Evolutionary conservation across 2,329 filamentous ascomycete species (phyloP), one percentile per base, ranked within the genome.

Genomic region (Sarocladiaceae sp.): DNA sequence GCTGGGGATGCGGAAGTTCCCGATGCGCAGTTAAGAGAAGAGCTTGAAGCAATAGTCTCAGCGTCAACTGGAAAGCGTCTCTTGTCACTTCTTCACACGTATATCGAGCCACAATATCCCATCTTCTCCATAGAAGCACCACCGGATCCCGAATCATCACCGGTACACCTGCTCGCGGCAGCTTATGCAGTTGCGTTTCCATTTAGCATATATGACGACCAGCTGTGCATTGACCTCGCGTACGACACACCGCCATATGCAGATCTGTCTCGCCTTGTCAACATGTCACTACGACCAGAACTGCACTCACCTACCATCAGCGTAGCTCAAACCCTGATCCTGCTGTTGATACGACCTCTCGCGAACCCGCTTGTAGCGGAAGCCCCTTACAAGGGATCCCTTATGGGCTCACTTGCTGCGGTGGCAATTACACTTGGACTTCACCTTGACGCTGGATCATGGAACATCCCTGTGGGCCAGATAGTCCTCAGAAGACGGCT

Each of bases 221-320:
- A 49, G 15, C 43, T 54, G 0, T 53, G 50, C 20, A 53, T 54
- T 26, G 52, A 54, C 34, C 32, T 54, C 5, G 50, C 51, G 2
- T 54, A 54, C 15, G 50, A 54, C 12, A 48, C 45, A 11, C 51
- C 51, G 1, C 50, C 52, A 3, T 53, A 50, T 19, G 44, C 46
- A 2, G 34, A 33, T 4, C 44, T 53, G 5, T 46, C 50, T 13
- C 45, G 33, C 1, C 47, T 54, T 15, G 50, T 52, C 7, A 48
- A 53, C 21, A 15, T 43, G 11, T 45, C 35, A 3, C 9, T 53
- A 5, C 26, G 47, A 3, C 32, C 42, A 11, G 50, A 52, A n/a
- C 16, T 49, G 5, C 51, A 53, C 12, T 50, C 50, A 1, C 50
- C 51, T 2, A 49, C 34, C 16, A 37, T 53, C 7, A 24, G 39